Evolutionary conservation across 352 stramenopile species (phyloP).

Genomic region (Phytopythium litorale): DNA sequence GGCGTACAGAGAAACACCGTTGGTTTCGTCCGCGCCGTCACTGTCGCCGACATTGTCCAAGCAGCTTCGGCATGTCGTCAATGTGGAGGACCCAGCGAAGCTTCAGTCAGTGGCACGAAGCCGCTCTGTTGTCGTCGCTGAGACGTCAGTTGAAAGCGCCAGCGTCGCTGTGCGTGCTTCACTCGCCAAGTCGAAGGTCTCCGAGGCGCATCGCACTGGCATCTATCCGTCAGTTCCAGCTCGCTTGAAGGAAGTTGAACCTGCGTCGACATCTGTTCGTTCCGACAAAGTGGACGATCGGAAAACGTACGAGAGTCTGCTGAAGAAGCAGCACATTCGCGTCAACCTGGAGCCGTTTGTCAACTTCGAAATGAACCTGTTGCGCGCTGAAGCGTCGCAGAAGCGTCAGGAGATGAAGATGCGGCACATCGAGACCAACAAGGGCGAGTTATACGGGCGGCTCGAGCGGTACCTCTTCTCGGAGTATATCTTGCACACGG

Average conservation of each 20-base stretch:
- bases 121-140: constrained; percentile 1
- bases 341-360: constrained; percentile 80
- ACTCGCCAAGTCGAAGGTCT: constrained; percentile 39
- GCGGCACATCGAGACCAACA: constrained; percentile 79
- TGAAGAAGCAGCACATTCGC: constrained; percentile 48
- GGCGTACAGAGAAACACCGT: constrained; percentile 8
- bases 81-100: constrained; percentile 15
- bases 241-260: constrained; percentile 7
- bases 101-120: constrained; percentile 15
- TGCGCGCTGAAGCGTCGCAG: constrained; percentile 69
- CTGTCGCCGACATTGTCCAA: constrained; percentile 42
- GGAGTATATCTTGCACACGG: constrained; percentile 75
- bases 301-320: constrained; percentile 23
- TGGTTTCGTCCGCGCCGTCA: constrained; percentile 28
- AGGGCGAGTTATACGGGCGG: constrained; percentile 68
- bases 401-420: constrained; percentile 84
- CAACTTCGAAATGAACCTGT: constrained; percentile 82
- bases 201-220: constrained; percentile 23
- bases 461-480: constrained; percentile 75
- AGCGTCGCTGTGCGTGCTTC: constrained; percentile 33
- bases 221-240: constrained; percentile 42
- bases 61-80: constrained; percentile 27
- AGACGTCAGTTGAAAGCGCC: constrained; percentile 20
- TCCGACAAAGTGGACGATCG: constrained; percentile 9
- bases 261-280: constrained; percentile 5